These are phyloP conservation scores for Hebeloma cylindrosporum DNA, from an alignment of 768 basidiomycete genomes.

Conservation along the genomic window DNA sequence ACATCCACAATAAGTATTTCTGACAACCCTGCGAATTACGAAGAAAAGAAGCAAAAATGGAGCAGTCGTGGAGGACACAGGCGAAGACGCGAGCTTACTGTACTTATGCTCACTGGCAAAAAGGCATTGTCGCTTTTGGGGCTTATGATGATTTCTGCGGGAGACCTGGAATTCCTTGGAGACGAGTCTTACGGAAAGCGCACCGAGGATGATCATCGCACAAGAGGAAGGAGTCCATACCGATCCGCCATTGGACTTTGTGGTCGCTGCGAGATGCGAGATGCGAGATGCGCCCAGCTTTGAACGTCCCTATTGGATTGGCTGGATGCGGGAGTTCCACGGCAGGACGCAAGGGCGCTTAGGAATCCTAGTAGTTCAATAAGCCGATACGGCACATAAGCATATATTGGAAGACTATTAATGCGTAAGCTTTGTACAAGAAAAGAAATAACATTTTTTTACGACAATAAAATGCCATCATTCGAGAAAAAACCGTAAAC, in stretches of 20 bases:
- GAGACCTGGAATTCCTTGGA: constrained; percentile 34
- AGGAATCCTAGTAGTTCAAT: no score
- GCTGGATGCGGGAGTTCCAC: no score
- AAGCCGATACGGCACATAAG: constrained; percentile 22
- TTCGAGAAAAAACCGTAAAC: neutral
- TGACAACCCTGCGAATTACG: constrained; percentile 21
- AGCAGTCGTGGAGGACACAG: constrained; percentile 22
- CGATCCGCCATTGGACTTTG: constrained; percentile 18
- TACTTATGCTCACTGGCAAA: constrained; percentile 16
- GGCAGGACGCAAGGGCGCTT: no score
- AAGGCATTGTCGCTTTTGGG: no score
- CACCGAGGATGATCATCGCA: constrained; percentile 12
- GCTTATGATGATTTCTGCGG: constrained; percentile 36
- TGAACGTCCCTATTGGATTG: no score
- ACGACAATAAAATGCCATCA: constrained; percentile 6
- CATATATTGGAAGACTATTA: constrained; percentile 21
- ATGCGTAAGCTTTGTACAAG: constrained; percentile 18
- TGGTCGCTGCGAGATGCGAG: no score
- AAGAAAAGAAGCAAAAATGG: constrained; percentile 16
- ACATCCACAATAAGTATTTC: constrained; percentile 11
- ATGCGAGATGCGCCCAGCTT: no score
- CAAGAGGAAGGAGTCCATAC: constrained; percentile 20
- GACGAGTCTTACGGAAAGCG: constrained; percentile 27
- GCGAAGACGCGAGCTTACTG: constrained; percentile 13
- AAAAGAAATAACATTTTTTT: constrained; percentile 3